Percentiles rank a stretch among this genome's conserved stretches.
Conservation (phyloP, 805 yeast genomes). For the Metahyphopichia silvanorum region DNA sequence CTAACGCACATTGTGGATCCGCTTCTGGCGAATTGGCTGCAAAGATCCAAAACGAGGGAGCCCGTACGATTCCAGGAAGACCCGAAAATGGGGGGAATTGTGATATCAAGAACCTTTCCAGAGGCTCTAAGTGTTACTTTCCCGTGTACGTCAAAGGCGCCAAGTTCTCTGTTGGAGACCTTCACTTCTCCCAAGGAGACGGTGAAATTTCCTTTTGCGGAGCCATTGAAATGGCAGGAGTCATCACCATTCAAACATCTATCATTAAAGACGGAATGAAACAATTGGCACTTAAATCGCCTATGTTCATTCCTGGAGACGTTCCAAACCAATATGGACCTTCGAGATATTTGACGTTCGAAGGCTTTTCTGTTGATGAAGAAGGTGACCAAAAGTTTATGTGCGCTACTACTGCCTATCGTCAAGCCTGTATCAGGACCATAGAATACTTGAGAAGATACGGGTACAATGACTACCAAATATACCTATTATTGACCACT, state of each 20-base stretch:
- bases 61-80: slow-evolving; percentile 51
- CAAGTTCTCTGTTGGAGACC: slow-evolving; percentile 45
- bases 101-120: slow-evolving; percentile 47
- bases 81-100: slow-evolving; percentile 56
- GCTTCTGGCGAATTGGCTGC: slow-evolving; percentile 26
- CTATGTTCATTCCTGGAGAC: slow-evolving; percentile 48
- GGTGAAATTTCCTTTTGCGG: slow-evolving; percentile 55
- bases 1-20: slow-evolving; percentile 39
- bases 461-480: slow-evolving; percentile 51
- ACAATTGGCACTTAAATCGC: slow-evolving; percentile 38
- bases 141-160: slow-evolving; percentile 49
- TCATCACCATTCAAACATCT: slow-evolving; percentile 39
- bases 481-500: slow-evolving; percentile 40
- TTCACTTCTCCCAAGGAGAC: slow-evolving; percentile 53
- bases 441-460: slow-evolving; percentile 48
- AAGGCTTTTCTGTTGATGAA: slow-evolving; percentile 53
- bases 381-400: slow-evolving; percentile 43
- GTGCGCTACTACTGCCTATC: slow-evolving; percentile 48
- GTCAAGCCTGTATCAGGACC: slow-evolving; percentile 47
- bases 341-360: slow-evolving; percentile 47
- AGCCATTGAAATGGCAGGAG: slow-evolving; percentile 52
- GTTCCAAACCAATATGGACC: slow-evolving; percentile 49
- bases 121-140: slow-evolving; percentile 47
- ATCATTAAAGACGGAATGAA: slow-evolving; percentile 43
- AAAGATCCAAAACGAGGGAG: slow-evolving; percentile 39